A percentile compares a stretch with the other conserved stretches of the same genome.
These are phyloP conservation scores for Shiraia sp. DNA, from an alignment of 2,329 filamentous ascomycete species.

Conservation along the genomic window DNA sequence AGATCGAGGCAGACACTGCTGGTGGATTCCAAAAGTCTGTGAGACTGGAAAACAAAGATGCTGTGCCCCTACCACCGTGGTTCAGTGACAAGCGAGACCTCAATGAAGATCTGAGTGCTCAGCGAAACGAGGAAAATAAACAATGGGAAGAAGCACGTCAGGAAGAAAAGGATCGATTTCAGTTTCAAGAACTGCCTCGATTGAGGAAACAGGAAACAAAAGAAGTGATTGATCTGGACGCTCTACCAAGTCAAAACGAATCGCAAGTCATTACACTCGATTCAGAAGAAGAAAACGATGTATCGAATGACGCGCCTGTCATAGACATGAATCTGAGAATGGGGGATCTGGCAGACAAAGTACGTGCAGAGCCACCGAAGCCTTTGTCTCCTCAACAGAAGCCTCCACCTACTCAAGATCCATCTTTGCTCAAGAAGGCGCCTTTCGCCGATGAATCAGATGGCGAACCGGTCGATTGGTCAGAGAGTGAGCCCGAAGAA, in stretches of 20 bases:
- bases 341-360: conserved; percentile 51
- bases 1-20: conserved; percentile 57
- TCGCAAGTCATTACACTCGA: conserved; percentile 64
- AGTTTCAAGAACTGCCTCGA: conserved; percentile 64
- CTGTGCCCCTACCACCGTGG: conserved; percentile 74
- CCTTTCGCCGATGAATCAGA: conserved; percentile 39
- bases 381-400: conserved; percentile 22
- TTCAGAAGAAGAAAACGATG: conserved; percentile 60
- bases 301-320: conserved; percentile 38
- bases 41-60: conserved; percentile 49
- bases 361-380: conserved; percentile 47
- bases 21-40: conserved; percentile 67
- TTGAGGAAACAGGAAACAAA: conserved; percentile 59
- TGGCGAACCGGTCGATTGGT: conserved; percentile 55
- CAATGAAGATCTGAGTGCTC: conserved; percentile 58
- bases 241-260: conserved; percentile 45
- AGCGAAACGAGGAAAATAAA: conserved; percentile 48
- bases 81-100: conserved; percentile 61
- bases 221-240: conserved; percentile 54
- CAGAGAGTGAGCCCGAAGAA: conserved; percentile 54
- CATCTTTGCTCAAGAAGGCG: conserved; percentile 15
- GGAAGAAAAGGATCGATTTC: conserved; percentile 60
- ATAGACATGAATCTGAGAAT: conserved; percentile 42
- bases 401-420: conserved; percentile 25
- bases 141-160: conserved; percentile 62